A percentile compares a stretch with the other conserved stretches of the same genome.
These are phyloP conservation scores for Leucocoprinus sp. DNA, from an alignment of 768 basidiomycete genomes.

Conservation along the genomic window DNA sequence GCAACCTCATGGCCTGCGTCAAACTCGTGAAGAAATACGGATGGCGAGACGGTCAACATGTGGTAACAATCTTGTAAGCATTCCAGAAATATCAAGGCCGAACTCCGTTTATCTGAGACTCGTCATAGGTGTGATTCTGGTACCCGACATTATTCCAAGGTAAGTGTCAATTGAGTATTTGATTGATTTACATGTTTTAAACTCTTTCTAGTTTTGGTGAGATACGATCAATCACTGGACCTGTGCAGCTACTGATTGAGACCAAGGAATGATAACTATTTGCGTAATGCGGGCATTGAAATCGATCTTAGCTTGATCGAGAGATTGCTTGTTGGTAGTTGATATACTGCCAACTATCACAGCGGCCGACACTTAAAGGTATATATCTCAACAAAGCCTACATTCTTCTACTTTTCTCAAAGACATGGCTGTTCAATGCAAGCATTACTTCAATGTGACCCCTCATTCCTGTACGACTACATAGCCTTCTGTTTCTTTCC, in stretches of 20 bases:
- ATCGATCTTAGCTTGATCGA: conserved; percentile 33
- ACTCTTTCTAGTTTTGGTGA: conserved; percentile 50
- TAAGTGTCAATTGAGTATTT: conserved; percentile 25
- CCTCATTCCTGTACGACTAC: conserved; percentile 52
- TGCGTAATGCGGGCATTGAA: conserved; percentile 36
- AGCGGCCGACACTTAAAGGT: too few relatives aligned
- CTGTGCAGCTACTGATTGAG: neutral
- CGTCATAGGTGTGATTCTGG: conserved; percentile 81
- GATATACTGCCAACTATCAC: too few relatives aligned
- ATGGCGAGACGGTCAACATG: conserved; percentile 57
- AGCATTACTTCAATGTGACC: too few relatives aligned
- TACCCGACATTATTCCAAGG: conserved; percentile 87
- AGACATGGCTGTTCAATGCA: too few relatives aligned
- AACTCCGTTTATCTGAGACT: neutral
- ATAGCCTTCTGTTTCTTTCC: conserved; percentile 42
- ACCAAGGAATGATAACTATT: conserved; percentile 46
- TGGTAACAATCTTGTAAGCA: conserved; percentile 82
- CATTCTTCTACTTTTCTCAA: too few relatives aligned
- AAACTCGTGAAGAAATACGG: conserved; percentile 65
- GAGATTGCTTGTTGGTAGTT: conserved; percentile 19
- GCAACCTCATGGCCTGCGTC: conserved; percentile 90
- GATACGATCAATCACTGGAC: conserved; percentile 4
- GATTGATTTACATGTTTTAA: too few relatives aligned
- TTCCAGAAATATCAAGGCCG: too few relatives aligned
- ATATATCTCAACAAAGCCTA: too few relatives aligned